A percentile compares a stretch with the other conserved stretches of the same genome.
Evolutionary conservation across 2,329 filamentous ascomycete species (phyloP).

Genomic region (Penicillium sp.): DNA sequence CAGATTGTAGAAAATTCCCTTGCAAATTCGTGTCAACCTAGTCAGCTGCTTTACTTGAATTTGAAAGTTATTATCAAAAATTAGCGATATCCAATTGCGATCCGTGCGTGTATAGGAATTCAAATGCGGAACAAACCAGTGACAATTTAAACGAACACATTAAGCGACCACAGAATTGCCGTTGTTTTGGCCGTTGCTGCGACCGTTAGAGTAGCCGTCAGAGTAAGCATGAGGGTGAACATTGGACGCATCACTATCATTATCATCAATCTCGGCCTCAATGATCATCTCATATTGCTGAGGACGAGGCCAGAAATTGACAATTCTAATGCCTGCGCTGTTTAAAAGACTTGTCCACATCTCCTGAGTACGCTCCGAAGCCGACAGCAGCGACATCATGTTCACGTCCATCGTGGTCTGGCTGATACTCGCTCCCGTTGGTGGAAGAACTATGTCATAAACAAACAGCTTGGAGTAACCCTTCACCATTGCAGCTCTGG

Average conservation of each 20-base stretch:
- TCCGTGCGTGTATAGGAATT: too few species aligned
- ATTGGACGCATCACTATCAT: not conserved
- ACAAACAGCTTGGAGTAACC: not conserved
- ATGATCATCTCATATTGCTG: not conserved
- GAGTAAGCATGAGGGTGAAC: not conserved
- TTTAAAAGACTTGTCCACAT: not conserved
- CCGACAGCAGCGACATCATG: not conserved
- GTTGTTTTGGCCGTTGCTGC: not conserved
- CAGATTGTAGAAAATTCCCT: conserved; percentile 10
- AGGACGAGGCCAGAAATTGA: not conserved
- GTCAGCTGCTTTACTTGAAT: too few species aligned
- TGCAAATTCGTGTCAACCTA: too few species aligned
- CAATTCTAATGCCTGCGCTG: not conserved
- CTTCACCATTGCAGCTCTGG: not conserved
- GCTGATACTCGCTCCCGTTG: not conserved
- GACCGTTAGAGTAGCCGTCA: not conserved
- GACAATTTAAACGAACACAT: not conserved
- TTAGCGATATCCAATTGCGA: too few species aligned
- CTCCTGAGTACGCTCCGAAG: not conserved
- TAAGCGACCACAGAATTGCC: not conserved
- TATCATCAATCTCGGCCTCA: not conserved
- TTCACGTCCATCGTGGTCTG: not conserved
- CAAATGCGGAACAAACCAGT: not conserved
- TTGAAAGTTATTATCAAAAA: too few species aligned
- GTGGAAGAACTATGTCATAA: not conserved